A percentile compares a stretch with the other conserved stretches of the same genome.
phyloP scores from a whole-genome alignment of 179 eudicot species.

The Nepenthes alata region DNA sequence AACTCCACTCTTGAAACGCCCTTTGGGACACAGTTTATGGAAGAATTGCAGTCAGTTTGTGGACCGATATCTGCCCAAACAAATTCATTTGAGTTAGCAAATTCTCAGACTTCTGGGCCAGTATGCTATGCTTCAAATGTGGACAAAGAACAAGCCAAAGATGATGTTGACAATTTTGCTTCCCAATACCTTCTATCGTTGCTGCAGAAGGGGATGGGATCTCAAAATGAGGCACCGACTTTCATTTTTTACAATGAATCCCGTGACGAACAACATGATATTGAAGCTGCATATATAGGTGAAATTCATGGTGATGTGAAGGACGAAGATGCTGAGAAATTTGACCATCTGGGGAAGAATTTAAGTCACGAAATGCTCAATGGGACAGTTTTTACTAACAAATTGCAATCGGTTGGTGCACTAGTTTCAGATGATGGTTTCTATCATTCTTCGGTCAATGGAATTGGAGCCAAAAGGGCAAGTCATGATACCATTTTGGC shows the following conservation, averaged over 20 bases:
- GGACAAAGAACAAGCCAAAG: slow-evolving; percentile 13
- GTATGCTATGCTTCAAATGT: neutral
- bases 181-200: slow-evolving; percentile 1
- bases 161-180: too few relatives aligned
- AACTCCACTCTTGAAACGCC: slow-evolving; percentile 68
- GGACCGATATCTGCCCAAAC: slow-evolving; percentile 67
- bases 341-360: too few relatives aligned
- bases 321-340: too few relatives aligned
- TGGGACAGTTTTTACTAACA: too few relatives aligned
- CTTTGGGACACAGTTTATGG: slow-evolving; percentile 95
- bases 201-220: too few relatives aligned
- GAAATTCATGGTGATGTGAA: too few relatives aligned
- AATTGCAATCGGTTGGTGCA: neutral
- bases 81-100: slow-evolving; percentile 30
- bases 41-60: slow-evolving; percentile 62
- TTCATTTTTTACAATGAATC: too few relatives aligned
- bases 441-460: neutral
- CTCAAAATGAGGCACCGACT: neutral
- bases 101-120: slow-evolving; percentile 22
- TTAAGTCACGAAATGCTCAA: too few relatives aligned
- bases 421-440: neutral
- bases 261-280: too few relatives aligned
- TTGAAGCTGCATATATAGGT: too few relatives aligned
- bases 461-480: neutral
- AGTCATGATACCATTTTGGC: slow-evolving; percentile 6